Percentiles rank a stretch among this genome's conserved stretches.
Evolutionary conservation across 163 green algal species (phyloP).

Genomic region (Chlorella variabilis): DNA sequence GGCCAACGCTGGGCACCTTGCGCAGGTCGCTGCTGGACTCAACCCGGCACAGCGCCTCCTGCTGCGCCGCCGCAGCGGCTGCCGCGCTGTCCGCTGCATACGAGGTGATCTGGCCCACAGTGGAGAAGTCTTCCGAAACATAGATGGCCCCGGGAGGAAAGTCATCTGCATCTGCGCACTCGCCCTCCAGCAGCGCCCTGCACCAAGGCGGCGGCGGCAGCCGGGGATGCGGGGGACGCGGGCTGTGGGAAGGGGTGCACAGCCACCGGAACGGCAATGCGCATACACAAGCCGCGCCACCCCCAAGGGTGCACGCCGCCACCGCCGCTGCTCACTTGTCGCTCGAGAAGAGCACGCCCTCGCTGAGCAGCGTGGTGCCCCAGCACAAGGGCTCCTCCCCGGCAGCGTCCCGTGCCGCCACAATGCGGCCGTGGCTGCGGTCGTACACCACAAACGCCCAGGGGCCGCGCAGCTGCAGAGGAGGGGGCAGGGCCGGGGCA

Average conservation of each 20-base stretch:
- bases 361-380: conserved; percentile 29
- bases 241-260: not conserved
- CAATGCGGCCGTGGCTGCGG: conserved; percentile 3
- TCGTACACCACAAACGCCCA: conserved; percentile 24
- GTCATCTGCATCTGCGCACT: conserved; percentile 8
- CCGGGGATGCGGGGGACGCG: too few species aligned
- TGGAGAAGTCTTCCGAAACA: conserved; percentile 16
- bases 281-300: not conserved
- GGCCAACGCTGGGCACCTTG: not conserved
- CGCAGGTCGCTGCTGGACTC: conserved; percentile 17
- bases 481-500: not conserved
- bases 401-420: conserved; percentile 7
- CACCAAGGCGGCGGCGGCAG: too few species aligned
- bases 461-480: conserved; percentile 16
- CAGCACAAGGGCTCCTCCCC: conserved; percentile 18
- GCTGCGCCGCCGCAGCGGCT: not conserved
- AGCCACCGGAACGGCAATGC: too few species aligned
- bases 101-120: not conserved
- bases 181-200: conserved; percentile 24
- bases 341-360: conserved; percentile 31
- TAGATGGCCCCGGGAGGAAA: conserved; percentile 20
- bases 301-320: too few species aligned
- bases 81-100: not conserved
- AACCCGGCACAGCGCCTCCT: conserved; percentile 8
- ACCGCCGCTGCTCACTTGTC: not conserved